Conservation (phyloP, 306 rosid genomes). For the Vigna reflexopilosa region DNA sequence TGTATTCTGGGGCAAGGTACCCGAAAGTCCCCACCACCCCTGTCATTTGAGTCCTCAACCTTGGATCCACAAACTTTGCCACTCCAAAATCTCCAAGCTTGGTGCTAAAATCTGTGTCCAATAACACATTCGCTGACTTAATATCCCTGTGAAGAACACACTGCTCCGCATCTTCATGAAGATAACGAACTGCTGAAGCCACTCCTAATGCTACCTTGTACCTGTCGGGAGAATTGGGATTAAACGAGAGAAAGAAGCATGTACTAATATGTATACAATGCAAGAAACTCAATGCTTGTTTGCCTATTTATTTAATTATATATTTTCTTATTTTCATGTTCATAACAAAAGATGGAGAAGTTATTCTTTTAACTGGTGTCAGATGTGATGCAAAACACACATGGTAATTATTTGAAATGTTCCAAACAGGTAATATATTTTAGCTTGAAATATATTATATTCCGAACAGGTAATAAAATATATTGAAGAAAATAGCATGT, state of each 20-base stretch:
- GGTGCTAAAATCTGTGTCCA: constrained; percentile 53
- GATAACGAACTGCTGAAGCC: constrained; percentile 56
- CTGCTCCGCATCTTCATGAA: constrained; percentile 60
- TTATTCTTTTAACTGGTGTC: too few species aligned
- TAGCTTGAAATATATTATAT: too few species aligned
- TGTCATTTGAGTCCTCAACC: constrained; percentile 41
- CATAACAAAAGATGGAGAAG: too few species aligned
- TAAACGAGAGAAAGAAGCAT: background rate
- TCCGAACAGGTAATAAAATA: background rate
- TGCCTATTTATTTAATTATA: too few species aligned
- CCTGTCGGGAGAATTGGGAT: background rate
- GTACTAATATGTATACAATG: too few species aligned
- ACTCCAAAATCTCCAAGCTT: constrained; percentile 65
- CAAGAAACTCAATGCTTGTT: background rate
- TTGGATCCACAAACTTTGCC: constrained; percentile 53
- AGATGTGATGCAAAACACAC: background rate
- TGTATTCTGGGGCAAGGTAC: constrained; percentile 58
- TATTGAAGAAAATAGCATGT: background rate
- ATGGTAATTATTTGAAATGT: background rate
- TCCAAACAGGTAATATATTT: background rate
- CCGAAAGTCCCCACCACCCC: constrained; percentile 53
- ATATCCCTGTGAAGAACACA: constrained; percentile 60
- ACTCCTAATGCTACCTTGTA: constrained; percentile 50
- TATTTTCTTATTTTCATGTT: too few species aligned
- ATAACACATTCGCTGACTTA: constrained; percentile 57